Evolutionary conservation across 1,284 basidiomycete species (phyloP).

Genomic region (Apiotrichum brassicae): DNA sequence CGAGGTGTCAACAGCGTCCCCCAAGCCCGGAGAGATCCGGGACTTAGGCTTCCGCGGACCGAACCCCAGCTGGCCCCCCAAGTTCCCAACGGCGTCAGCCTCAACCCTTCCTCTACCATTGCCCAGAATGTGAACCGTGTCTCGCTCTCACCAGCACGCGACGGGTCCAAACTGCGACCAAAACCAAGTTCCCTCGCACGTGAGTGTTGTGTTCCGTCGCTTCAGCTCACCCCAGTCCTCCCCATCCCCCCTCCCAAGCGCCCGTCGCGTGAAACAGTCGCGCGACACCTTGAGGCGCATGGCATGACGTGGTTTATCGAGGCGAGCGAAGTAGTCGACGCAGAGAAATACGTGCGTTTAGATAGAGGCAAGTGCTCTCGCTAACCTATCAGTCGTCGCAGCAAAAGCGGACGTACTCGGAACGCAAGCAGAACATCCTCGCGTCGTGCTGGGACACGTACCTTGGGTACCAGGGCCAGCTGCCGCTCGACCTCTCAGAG

Average conservation of each 20-base stretch:
- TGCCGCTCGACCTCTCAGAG: not conserved
- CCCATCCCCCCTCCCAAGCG: not conserved
- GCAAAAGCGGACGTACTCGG: slow-evolving; percentile 8
- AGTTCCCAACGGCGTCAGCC: too few species aligned
- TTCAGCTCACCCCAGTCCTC: too few species aligned
- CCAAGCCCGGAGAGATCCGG: too few species aligned
- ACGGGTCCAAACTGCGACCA: too few species aligned
- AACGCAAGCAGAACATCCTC: slow-evolving; percentile 8
- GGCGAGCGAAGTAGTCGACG: slow-evolving; percentile 8
- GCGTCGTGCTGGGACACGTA: slow-evolving; percentile 12
- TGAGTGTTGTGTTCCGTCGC: too few species aligned
- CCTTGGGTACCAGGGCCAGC: slow-evolving; percentile 10
- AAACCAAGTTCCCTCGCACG: too few species aligned
- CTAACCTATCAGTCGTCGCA: slow-evolving; percentile 1
- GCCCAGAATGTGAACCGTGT: too few species aligned
- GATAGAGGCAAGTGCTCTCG: not conserved
- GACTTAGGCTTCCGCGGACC: too few species aligned
- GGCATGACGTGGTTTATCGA: slow-evolving; percentile 16
- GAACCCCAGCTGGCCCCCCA: too few species aligned
- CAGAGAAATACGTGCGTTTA: not conserved
- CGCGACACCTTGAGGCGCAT: slow-evolving; percentile 3
- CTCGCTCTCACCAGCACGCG: too few species aligned
- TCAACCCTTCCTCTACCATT: too few species aligned
- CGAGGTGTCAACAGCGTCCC: too few species aligned
- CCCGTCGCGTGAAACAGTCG: not conserved